Evolutionary conservation across 2,329 filamentous ascomycete genomes (phyloP).

Genomic region (Colletotrichum noveboracense): DNA sequence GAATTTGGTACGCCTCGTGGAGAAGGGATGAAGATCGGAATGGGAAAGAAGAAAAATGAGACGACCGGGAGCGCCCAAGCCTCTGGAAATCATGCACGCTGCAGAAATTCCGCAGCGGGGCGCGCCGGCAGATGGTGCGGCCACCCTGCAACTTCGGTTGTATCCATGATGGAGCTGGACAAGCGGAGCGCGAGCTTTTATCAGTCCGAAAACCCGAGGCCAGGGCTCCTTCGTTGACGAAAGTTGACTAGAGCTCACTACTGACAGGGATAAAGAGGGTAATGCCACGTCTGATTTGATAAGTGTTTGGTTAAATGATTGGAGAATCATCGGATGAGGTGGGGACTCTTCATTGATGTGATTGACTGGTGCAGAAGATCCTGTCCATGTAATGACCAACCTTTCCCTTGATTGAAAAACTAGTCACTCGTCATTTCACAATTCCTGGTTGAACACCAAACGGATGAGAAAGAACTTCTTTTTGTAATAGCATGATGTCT

Average conservation of each 20-base stretch:
- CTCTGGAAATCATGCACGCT: neutral
- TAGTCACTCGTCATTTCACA: too few species aligned
- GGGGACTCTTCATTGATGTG: neutral
- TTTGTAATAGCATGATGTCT: too few species aligned
- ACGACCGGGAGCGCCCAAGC: neutral
- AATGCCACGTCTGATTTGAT: neutral
- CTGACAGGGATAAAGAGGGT: neutral
- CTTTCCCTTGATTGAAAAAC: too few species aligned
- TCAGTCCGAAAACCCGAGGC: neutral
- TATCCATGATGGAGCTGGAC: neutral
- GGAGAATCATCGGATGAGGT: neutral
- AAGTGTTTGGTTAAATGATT: neutral
- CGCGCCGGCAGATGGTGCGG: neutral
- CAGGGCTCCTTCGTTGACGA: neutral
- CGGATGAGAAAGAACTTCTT: too few species aligned
- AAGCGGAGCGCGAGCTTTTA: neutral
- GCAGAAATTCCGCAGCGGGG: neutral
- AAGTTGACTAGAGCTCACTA: neutral
- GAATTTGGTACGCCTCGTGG: neutral
- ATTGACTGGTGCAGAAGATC: too few species aligned
- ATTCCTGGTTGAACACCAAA: too few species aligned
- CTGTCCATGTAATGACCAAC: too few species aligned
- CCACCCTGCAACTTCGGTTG: neutral
- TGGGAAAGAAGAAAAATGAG: neutral
- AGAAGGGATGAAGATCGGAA: neutral